phyloP scores from a whole-genome alignment of 768 basidiomycete species.

The Leccinum arenicola region DNA sequence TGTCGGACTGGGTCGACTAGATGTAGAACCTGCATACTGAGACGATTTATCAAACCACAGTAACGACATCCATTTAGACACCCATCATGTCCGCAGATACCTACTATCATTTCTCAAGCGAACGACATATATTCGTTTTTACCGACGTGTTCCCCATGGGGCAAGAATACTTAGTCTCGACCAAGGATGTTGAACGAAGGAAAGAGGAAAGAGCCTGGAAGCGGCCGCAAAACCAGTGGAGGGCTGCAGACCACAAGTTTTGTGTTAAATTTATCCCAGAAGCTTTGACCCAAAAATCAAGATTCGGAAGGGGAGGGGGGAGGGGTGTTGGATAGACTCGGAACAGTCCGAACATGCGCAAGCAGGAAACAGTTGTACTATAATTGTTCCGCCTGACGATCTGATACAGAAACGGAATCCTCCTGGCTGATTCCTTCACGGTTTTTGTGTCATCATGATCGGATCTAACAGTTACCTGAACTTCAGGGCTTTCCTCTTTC shows the following conservation, averaged over 20 bases:
- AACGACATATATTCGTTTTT: not conserved
- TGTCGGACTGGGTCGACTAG: not conserved
- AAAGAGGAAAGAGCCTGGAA: too few relatives aligned
- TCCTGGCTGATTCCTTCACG: too few relatives aligned
- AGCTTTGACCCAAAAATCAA: not conserved
- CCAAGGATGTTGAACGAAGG: not conserved
- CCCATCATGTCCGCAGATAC: not conserved
- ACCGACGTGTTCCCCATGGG: not conserved
- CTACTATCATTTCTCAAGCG: not conserved
- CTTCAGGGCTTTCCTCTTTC: not conserved
- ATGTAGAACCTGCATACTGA: not conserved
- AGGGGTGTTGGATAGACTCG: not conserved
- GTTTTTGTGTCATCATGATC: too few relatives aligned
- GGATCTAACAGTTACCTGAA: too few relatives aligned
- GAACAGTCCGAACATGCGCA: not conserved
- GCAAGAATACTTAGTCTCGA: not conserved
- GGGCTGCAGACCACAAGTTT: not conserved
- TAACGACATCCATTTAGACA: not conserved
- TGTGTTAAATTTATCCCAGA: not conserved
- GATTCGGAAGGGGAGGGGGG: not conserved
- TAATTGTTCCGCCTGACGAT: not conserved
- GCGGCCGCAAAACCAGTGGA: too few relatives aligned
- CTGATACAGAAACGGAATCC: not conserved
- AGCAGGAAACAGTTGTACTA: not conserved
- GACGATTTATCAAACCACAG: not conserved